phyloP scores from a whole-genome alignment of 805 yeast genomes.

The Cyberlindnera lachancei region DNA sequence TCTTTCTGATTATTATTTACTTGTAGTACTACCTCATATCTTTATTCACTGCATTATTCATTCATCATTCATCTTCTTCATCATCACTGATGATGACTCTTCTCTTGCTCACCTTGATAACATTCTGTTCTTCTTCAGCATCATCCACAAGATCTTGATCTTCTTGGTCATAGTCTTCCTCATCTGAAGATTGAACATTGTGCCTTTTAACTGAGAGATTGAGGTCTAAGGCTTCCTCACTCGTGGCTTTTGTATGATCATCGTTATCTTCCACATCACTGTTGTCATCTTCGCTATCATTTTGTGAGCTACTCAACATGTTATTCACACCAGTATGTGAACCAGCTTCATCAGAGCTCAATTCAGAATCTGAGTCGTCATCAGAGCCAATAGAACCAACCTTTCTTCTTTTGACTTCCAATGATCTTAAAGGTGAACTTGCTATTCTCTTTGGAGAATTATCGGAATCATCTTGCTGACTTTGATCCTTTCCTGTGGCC shows the following conservation, averaged over 20 bases:
- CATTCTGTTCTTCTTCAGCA: constrained; percentile 3
- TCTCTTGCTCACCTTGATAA: constrained; percentile 1
- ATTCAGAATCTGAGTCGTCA: constrained; percentile 1
- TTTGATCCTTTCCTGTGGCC: too few species aligned
- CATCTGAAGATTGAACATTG: not conserved
- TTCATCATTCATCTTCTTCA: constrained; percentile 8
- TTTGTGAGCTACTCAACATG: not conserved
- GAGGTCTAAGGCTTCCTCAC: not conserved
- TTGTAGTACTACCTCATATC: not conserved
- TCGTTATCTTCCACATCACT: constrained; percentile 1
- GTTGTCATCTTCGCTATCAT: not conserved
- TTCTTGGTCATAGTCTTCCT: not conserved
- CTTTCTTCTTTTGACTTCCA: not conserved
- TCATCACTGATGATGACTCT: constrained; percentile 1
- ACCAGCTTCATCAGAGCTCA: too few species aligned
- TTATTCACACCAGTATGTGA: not conserved
- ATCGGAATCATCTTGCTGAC: too few species aligned
- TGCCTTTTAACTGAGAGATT: not conserved
- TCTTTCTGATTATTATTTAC: not conserved
- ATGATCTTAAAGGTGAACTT: not conserved
- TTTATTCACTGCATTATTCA: not conserved
- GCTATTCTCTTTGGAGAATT: too few species aligned
- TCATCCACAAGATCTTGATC: constrained; percentile 1
- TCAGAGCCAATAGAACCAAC: constrained; percentile 1
- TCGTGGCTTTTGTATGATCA: constrained; percentile 1